Evolutionary conservation across 2,329 filamentous ascomycete species (phyloP).

Genomic region (Pestalotiopsis sp.): DNA sequence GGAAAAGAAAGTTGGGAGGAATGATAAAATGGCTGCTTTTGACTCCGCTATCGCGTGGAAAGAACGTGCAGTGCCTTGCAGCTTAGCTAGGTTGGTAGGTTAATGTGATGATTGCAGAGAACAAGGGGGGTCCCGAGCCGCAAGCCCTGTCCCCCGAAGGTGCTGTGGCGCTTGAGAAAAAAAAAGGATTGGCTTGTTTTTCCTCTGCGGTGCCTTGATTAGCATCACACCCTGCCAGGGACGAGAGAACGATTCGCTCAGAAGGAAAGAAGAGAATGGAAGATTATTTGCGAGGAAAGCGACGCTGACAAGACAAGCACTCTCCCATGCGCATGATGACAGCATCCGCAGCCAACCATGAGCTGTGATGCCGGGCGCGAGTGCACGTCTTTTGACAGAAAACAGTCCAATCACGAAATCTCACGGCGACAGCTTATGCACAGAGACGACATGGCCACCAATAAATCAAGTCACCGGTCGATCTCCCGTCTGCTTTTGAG

Average conservation of each 20-base stretch:
- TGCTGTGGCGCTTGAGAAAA: background rate
- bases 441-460: background rate
- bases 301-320: background rate
- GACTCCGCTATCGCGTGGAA: slow-evolving; percentile 29
- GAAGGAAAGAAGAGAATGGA: background rate
- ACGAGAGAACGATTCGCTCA: background rate
- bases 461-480: background rate
- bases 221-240: slow-evolving; percentile 2
- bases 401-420: background rate
- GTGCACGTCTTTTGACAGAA: background rate
- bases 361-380: background rate
- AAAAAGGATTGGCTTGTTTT: slow-evolving; percentile 3
- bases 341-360: background rate
- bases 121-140: background rate
- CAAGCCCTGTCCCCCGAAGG: background rate
- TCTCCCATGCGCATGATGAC: background rate
- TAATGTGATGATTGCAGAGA: background rate
- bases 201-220: background rate
- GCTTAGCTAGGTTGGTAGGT: background rate
- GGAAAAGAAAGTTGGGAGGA: background rate
- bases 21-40: background rate
- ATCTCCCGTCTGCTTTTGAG: background rate
- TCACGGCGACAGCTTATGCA: background rate
- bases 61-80: slow-evolving; percentile 21
- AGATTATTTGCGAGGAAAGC: background rate